phyloP scores from a whole-genome alignment of 495 filamentous ascomycete species.

The Aspergillus haitiensis region DNA sequence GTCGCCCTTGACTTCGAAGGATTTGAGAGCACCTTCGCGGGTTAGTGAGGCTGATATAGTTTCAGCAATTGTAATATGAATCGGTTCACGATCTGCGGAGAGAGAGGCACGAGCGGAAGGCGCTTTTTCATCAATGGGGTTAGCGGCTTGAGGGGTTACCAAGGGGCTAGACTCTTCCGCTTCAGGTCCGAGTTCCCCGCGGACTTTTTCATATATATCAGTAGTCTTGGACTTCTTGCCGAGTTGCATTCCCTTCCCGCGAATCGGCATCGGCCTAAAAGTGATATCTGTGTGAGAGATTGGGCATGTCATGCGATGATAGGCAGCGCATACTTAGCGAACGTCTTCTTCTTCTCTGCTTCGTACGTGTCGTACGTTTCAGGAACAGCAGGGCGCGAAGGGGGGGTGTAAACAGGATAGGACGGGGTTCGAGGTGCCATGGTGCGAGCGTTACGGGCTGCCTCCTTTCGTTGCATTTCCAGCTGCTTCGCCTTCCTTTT shows the following conservation, averaged over 20 bases:
- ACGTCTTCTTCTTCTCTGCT: slow-evolving; percentile 92
- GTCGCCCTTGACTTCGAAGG: slow-evolving; percentile 85
- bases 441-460: slow-evolving; percentile 58
- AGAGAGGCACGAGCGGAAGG: slow-evolving; percentile 62
- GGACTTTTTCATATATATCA: slow-evolving; percentile 95
- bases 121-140: slow-evolving; percentile 52
- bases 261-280: slow-evolving; percentile 63
- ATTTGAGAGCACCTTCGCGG: slow-evolving; percentile 79
- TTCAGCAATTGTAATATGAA: slow-evolving; percentile 85
- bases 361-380: slow-evolving; percentile 92
- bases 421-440: slow-evolving; percentile 68
- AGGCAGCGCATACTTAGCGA: slow-evolving; percentile 58
- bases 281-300: slow-evolving; percentile 19
- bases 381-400: slow-evolving; percentile 65
- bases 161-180: slow-evolving; percentile 75
- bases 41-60: slow-evolving; percentile 83
- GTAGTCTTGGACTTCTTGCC: slow-evolving; percentile 97
- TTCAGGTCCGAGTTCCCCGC: slow-evolving; percentile 80
- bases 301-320: not conserved
- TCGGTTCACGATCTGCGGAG: slow-evolving; percentile 70
- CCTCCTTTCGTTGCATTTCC: slow-evolving; percentile 96
- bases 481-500: slow-evolving; percentile 97
- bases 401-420: slow-evolving; percentile 88
- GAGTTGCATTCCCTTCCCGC: slow-evolving; percentile 97
- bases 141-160: slow-evolving; percentile 61